Evolutionary conservation across 805 yeast genomes (phyloP).

Genomic region (Saccharomycopsis amapae): DNA sequence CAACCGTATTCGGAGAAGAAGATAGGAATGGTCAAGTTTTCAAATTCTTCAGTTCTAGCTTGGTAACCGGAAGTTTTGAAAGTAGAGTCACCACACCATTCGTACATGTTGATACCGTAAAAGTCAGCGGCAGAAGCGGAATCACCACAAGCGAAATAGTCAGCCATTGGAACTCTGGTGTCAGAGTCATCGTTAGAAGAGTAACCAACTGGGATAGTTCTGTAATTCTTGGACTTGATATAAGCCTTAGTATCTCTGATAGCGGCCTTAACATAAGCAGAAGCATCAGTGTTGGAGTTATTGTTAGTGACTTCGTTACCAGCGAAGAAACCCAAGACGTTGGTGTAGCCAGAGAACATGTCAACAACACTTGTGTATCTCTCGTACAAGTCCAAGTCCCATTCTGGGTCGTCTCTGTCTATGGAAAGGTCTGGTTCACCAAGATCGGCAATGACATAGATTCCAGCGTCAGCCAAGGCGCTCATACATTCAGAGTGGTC

Average conservation of each 20-base stretch:
- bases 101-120: constrained; percentile 85
- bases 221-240: constrained; percentile 56
- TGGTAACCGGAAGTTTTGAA: constrained; percentile 58
- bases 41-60: constrained; percentile 55
- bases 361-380: constrained; percentile 84
- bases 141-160: constrained; percentile 80
- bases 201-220: constrained; percentile 88
- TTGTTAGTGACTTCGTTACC: constrained; percentile 96
- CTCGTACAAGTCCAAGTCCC: constrained; percentile 65
- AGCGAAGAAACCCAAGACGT: constrained; percentile 90
- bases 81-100: constrained; percentile 72
- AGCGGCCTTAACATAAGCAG: constrained; percentile 95
- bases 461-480: constrained; percentile 73
- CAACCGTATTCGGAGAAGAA: constrained; percentile 85
- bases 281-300: constrained; percentile 73
- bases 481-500: constrained; percentile 77
- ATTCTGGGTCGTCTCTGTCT: constrained; percentile 66
- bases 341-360: constrained; percentile 64
- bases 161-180: constrained; percentile 72
- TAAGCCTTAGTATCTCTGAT: constrained; percentile 81
- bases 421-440: constrained; percentile 80
- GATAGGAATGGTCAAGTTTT: constrained; percentile 59
- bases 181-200: constrained; percentile 84
- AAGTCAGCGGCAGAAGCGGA: constrained; percentile 56
- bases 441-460: constrained; percentile 85